These are phyloP conservation scores for Fusarium domesticum DNA, from an alignment of 2,329 filamentous ascomycete genomes.

Conservation along the genomic window DNA sequence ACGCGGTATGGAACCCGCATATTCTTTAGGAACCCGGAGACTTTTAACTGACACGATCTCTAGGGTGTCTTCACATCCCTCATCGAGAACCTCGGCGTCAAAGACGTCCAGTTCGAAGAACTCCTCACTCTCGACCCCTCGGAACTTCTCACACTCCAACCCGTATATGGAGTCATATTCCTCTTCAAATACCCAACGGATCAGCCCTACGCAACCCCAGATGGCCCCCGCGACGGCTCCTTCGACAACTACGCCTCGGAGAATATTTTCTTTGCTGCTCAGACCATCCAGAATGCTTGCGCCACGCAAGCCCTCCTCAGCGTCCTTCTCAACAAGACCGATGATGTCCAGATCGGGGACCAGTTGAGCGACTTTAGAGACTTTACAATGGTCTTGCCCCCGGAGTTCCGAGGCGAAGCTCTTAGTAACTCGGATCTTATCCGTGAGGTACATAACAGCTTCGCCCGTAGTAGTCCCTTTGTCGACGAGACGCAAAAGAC, in stretches of 20 bases:
- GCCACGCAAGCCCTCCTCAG: slow-evolving; percentile 93
- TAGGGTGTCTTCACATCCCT: slow-evolving; percentile 96
- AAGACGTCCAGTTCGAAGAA: slow-evolving; percentile 95
- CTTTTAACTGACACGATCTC: slow-evolving; percentile 4
- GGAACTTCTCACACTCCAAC: slow-evolving; percentile 66
- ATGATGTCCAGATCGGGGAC: slow-evolving; percentile 67
- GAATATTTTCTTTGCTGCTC: slow-evolving; percentile 86
- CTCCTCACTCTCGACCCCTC: slow-evolving; percentile 83
- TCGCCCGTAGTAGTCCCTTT: slow-evolving; percentile 85
- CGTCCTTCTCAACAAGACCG: slow-evolving; percentile 81
- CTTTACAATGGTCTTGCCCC: slow-evolving; percentile 80
- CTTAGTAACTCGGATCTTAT: slow-evolving; percentile 65
- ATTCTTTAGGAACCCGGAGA: neutral
- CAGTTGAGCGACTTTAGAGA: slow-evolving; percentile 77
- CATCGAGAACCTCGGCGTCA: slow-evolving; percentile 85
- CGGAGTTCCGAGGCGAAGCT: slow-evolving; percentile 63
- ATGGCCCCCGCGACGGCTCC: slow-evolving; percentile 72
- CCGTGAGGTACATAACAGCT: slow-evolving; percentile 82
- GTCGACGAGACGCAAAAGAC: slow-evolving; percentile 76
- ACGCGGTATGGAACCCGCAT: slow-evolving; percentile 73
- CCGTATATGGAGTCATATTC: slow-evolving; percentile 94
- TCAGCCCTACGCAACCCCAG: slow-evolving; percentile 55
- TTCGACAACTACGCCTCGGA: slow-evolving; percentile 76
- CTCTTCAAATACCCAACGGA: slow-evolving; percentile 94
- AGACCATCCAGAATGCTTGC: slow-evolving; percentile 98